These are phyloP conservation scores for Alternaria sp. DNA, from an alignment of 2,329 filamentous ascomycete species.

Conservation along the genomic window DNA sequence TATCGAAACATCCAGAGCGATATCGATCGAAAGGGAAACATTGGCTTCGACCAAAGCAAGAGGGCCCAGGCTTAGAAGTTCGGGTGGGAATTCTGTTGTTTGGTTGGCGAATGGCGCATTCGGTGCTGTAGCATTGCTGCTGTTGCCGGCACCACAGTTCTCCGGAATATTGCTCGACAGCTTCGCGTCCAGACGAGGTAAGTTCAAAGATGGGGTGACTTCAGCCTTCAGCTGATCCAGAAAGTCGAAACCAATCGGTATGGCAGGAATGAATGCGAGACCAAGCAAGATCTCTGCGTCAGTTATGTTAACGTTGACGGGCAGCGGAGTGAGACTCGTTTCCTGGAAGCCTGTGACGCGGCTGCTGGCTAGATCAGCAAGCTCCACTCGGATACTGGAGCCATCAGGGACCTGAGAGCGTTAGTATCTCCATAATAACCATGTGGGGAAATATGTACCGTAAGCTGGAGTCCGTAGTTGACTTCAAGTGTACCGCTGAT, in stretches of 20 bases:
- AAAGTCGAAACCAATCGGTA: slow-evolving; percentile 47
- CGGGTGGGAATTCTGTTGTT: background rate
- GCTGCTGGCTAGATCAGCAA: slow-evolving; percentile 31
- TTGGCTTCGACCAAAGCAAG: slow-evolving; percentile 37
- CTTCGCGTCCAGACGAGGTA: slow-evolving; percentile 40
- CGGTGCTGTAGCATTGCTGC: background rate
- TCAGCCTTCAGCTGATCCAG: slow-evolving; percentile 33
- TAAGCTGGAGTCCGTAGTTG: slow-evolving; percentile 46
- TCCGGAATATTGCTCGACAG: slow-evolving; percentile 29
- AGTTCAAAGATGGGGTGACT: slow-evolving; percentile 38
- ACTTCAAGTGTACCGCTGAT: slow-evolving; percentile 40
- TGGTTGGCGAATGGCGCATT: slow-evolving; percentile 7
- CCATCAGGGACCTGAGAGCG: slow-evolving; percentile 33
- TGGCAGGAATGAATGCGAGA: slow-evolving; percentile 40
- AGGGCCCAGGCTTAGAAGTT: slow-evolving; percentile 11
- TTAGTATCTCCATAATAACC: slow-evolving; percentile 3
- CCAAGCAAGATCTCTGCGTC: slow-evolving; percentile 36
- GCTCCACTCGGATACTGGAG: slow-evolving; percentile 39
- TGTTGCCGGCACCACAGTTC: slow-evolving; percentile 22
- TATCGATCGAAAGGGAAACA: slow-evolving; percentile 28
- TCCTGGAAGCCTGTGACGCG: slow-evolving; percentile 38
- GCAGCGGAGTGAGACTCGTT: slow-evolving; percentile 38
- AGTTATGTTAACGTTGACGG: slow-evolving; percentile 40
- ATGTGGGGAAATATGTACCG: slow-evolving; percentile 24
- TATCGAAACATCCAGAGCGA: slow-evolving; percentile 26